A percentile compares a stretch with the other conserved stretches of the same genome.
Evolutionary conservation across 2,329 filamentous ascomycete species (phyloP).

Genomic region (Gnomoniopsis smithogilvyi): DNA sequence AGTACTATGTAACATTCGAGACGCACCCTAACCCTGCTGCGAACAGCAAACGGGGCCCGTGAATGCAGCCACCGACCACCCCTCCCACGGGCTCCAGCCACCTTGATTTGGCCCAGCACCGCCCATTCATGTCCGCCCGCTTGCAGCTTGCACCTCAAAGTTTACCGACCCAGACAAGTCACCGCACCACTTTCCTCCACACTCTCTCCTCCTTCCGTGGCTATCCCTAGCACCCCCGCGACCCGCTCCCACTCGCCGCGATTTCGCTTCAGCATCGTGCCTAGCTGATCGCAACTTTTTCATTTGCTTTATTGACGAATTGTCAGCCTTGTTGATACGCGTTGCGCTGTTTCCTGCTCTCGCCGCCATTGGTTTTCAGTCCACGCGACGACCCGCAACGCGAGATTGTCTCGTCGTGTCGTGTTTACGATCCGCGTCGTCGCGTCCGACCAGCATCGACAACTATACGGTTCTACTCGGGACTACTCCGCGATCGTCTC

Average conservation of each 20-base stretch:
- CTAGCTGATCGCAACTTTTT: constrained; percentile 2
- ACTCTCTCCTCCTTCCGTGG: not conserved
- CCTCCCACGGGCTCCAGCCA: constrained; percentile 1
- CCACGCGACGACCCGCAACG: constrained; percentile 15
- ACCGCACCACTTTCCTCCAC: constrained; percentile 10
- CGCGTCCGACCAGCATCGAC: constrained; percentile 12
- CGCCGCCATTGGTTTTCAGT: not conserved
- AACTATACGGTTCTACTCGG: not conserved
- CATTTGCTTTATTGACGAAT: not conserved
- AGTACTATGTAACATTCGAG: too few species aligned
- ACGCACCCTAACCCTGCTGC: not conserved
- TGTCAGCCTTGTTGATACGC: not conserved
- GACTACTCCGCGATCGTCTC: not conserved
- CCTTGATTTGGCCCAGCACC: not conserved
- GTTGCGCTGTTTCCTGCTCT: constrained; percentile 6
- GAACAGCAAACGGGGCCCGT: not conserved
- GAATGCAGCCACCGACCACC: not conserved
- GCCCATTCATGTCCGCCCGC: not conserved
- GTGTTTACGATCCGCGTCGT: constrained; percentile 13
- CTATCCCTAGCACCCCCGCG: constrained; percentile 13
- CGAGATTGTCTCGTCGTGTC: constrained; percentile 9
- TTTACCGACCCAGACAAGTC: not conserved
- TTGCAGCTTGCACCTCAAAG: not conserved
- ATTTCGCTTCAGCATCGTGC: constrained; percentile 5
- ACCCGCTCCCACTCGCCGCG: constrained; percentile 13